A percentile compares a stretch with the other conserved stretches of the same genome.
phyloP scores from a whole-genome alignment of 768 basidiomycete genomes.

The Pisolithus tinctorius region DNA sequence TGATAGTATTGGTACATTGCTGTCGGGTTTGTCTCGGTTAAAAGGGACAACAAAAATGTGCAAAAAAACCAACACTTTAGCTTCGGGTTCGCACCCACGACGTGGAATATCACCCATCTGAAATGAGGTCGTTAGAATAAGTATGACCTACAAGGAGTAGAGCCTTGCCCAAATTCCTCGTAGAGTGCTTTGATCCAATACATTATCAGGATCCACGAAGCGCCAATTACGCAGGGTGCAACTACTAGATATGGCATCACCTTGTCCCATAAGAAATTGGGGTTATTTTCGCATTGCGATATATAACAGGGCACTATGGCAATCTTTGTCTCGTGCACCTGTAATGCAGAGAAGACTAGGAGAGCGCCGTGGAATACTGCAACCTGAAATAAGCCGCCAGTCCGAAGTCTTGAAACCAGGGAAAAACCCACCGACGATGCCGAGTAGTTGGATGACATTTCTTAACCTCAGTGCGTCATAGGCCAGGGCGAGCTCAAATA shows the following conservation, averaged over 20 bases:
- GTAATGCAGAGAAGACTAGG: constrained; percentile 66
- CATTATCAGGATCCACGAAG: constrained; percentile 58
- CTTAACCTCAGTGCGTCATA: constrained; percentile 76
- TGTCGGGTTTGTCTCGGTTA: constrained; percentile 22
- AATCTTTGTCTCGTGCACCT: constrained; percentile 65
- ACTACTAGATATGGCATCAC: constrained; percentile 67
- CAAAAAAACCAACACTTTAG: constrained; percentile 59
- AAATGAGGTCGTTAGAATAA: not conserved
- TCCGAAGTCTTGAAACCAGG: not conserved
- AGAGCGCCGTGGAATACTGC: constrained; percentile 68
- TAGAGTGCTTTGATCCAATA: constrained; percentile 70
- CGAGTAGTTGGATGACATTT: constrained; percentile 73
- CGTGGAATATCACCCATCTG: constrained; percentile 89
- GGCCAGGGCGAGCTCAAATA: constrained; percentile 77
- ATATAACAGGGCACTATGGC: constrained; percentile 40
- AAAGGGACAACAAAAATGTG: not conserved
- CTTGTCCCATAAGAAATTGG: constrained; percentile 49
- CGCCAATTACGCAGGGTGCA: constrained; percentile 61
- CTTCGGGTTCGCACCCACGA: constrained; percentile 78
- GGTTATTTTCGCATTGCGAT: constrained; percentile 41
- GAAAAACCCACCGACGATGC: constrained; percentile 53
- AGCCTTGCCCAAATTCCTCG: constrained; percentile 71
- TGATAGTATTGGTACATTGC: constrained; percentile 89
- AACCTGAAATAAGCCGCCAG: constrained; percentile 3
- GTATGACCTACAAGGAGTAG: not conserved